Base-by-base conservation (phyloP, 2,329 filamentous ascomycete species). In the Periconia sp. region DNA sequence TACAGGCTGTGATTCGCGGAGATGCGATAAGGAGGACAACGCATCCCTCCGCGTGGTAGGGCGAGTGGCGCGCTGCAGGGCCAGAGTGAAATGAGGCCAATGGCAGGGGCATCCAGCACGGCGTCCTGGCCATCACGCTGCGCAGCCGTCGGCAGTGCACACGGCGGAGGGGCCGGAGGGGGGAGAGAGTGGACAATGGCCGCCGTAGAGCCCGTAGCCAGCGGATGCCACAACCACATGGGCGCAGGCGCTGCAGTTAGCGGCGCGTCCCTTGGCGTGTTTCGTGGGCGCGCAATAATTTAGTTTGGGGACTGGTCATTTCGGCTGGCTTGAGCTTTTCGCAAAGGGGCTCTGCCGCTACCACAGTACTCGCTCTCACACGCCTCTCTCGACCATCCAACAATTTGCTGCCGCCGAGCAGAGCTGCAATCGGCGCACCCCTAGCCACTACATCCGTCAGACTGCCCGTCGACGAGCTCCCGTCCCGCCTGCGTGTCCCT, bases 261-360 rank as follows among this genome's bases (percentile, higher is more conserved):
- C 21, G 13, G 38, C 22, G 38, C 25, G 16, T 3, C 22, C n/a
- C 43, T 48, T 51, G 44, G 48, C 48, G 42, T 36, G 49, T 54
- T 51, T 51, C 45, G 40, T 43, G 38, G 41, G 23, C 46, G 42
- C 46, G 43, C 28, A 35, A 44, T 46, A 26, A 40, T 24, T 46
- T 47, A 50, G 45, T 39, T 42, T 49, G 26, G 28, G 32, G 12
- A n/a, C 31, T 25, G 31, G 30, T 48, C 39, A 45, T 46, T 48
- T 46, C 49, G 46, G 31, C 39, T 46, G 46, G 48, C 48, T 38
- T 43, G 43, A 44, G 43, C 43, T 45, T 50, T 46, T 34, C 41
- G 40, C 42, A 50, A 36, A 40, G 40, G 48, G 45, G 33, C n/a
- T 17, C 28, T 18, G 34, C 23, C 36, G 18, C 31, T 28, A 17